Conservation (phyloP, 1,284 basidiomycete species). For the Marasmius sp. region DNA sequence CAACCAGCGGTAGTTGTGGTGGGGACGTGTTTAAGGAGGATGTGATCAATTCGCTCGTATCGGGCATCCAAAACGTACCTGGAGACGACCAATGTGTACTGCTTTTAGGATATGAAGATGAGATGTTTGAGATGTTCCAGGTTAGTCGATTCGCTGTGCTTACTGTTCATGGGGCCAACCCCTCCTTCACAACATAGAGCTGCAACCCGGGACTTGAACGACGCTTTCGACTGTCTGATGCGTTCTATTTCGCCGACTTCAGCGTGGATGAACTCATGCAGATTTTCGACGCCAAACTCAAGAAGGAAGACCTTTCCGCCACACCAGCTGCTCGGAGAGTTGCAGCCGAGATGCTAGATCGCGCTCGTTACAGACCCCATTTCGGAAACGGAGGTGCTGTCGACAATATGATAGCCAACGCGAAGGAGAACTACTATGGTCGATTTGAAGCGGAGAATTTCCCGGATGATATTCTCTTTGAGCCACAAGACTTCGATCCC, state of each 20-base stretch:
- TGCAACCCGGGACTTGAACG: constrained; percentile 65
- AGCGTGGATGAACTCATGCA: constrained; percentile 48
- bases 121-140: constrained; percentile 73
- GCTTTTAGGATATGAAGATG: constrained; percentile 59
- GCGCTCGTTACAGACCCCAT: constrained; percentile 55
- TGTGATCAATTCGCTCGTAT: constrained; percentile 71
- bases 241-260: constrained; percentile 69
- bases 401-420: constrained; percentile 57
- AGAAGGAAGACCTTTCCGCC: constrained; percentile 53
- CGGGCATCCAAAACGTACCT: constrained; percentile 64
- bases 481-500: constrained; percentile 63
- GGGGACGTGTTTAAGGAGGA: constrained; percentile 58
- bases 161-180: neutral
- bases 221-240: constrained; percentile 64
- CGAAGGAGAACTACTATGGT: constrained; percentile 51
- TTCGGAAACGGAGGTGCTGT: constrained; percentile 71
- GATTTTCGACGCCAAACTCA: constrained; percentile 56
- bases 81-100: constrained; percentile 71
- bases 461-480: constrained; percentile 45
- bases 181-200: constrained; percentile 40
- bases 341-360: constrained; percentile 52
- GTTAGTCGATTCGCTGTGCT: constrained; percentile 31
- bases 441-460: constrained; percentile 35
- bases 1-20: constrained; percentile 24
- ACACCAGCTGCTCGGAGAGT: constrained; percentile 53